These are phyloP conservation scores for Tilletia setariae DNA, from an alignment of 1,284 basidiomycete genomes.

Conservation along the genomic window DNA sequence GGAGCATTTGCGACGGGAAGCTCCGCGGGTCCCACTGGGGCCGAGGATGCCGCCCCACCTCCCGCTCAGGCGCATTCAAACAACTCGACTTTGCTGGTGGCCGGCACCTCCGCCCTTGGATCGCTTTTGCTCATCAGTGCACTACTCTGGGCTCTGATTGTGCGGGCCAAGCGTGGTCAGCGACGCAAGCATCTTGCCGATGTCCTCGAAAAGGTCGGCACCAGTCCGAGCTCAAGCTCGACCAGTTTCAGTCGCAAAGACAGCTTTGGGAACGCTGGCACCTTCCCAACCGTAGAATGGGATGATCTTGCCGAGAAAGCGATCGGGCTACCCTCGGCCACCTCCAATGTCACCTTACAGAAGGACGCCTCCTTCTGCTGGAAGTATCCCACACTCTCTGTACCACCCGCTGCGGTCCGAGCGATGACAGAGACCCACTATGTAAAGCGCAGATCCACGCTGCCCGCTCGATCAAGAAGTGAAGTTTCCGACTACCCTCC, in stretches of 20 bases:
- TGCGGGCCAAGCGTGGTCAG: neutral
- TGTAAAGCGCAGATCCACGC: conserved; percentile 16
- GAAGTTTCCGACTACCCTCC: neutral
- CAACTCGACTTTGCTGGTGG: neutral
- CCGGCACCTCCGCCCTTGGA: conserved; percentile 5
- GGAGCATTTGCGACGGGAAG: neutral
- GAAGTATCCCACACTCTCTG: conserved; percentile 20
- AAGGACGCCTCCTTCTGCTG: conserved; percentile 20
- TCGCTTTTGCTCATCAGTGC: conserved; percentile 12
- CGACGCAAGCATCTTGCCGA: conserved; percentile 12
- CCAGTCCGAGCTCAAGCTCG: conserved; percentile 16
- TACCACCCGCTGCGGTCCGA: conserved; percentile 20
- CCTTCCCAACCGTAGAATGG: neutral
- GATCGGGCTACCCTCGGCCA: neutral
- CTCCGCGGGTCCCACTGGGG: neutral
- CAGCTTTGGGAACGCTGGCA: neutral
- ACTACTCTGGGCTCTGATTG: conserved; percentile 8
- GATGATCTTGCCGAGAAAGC: neutral
- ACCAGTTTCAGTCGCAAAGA: neutral
- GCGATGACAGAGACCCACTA: conserved; percentile 18
- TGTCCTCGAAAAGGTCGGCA: neutral
- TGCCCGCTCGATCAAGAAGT: neutral
- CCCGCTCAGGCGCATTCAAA: neutral
- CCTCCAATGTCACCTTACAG: neutral
- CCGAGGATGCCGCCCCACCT: neutral